phyloP scores from a whole-genome alignment of 2,329 filamentous ascomycete genomes.

The Monilinia fructicola region DNA sequence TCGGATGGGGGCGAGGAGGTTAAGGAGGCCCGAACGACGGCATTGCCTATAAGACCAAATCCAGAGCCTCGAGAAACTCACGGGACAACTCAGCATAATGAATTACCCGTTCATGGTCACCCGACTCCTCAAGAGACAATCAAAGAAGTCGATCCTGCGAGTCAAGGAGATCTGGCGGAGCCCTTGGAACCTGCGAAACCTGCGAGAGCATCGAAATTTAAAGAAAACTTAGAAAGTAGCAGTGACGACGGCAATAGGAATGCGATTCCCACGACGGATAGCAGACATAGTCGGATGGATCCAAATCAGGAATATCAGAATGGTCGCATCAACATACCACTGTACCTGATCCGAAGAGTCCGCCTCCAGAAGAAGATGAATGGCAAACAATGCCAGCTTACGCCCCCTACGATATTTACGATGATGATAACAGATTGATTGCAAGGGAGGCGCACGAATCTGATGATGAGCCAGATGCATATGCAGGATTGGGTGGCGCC shows the following conservation, averaged over 20 bases:
- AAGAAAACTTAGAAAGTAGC: constrained; percentile 14
- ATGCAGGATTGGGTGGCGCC: constrained; percentile 78
- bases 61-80: constrained; percentile 27
- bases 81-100: constrained; percentile 15
- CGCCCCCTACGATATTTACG: constrained; percentile 90
- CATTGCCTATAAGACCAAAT: constrained; percentile 31
- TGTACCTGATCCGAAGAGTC: constrained; percentile 52
- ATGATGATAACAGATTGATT: constrained; percentile 85
- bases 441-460: constrained; percentile 74
- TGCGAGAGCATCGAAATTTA: neutral
- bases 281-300: neutral
- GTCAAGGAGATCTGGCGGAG: constrained; percentile 20
- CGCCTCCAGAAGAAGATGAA: constrained; percentile 60
- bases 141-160: constrained; percentile 22
- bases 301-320: constrained; percentile 57
- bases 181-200: constrained; percentile 19
- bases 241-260: constrained; percentile 9
- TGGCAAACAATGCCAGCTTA: constrained; percentile 97
- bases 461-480: constrained; percentile 67
- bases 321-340: constrained; percentile 86
- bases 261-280: constrained; percentile 1
- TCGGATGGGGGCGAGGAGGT: constrained; percentile 43
- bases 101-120: constrained; percentile 11
- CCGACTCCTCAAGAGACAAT: constrained; percentile 9
- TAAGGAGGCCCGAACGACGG: constrained; percentile 43